Percentiles rank a stretch among this genome's conserved stretches.
These are phyloP conservation scores for Naganishia cerealis DNA, from an alignment of 1,284 basidiomycete species.

Conservation along the genomic window DNA sequence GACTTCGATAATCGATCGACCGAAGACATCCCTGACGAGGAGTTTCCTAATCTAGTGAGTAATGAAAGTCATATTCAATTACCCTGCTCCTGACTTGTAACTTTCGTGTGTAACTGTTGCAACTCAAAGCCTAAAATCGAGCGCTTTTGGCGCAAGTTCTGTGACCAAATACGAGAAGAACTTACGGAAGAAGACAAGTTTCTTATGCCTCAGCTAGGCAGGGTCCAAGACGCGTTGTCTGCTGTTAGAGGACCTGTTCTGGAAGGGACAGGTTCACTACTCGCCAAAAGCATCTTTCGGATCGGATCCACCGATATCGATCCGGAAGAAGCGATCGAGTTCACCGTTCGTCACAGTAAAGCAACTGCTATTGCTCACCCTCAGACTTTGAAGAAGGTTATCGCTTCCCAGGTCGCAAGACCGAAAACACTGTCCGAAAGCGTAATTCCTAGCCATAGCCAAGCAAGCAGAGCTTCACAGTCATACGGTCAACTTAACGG, in stretches of 20 bases:
- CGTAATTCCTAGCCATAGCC: slow-evolving; percentile 36
- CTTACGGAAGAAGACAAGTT: slow-evolving; percentile 50
- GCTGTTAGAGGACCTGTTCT: slow-evolving; percentile 69
- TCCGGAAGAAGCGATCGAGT: slow-evolving; percentile 69
- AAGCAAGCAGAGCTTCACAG: slow-evolving; percentile 7
- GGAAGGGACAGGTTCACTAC: slow-evolving; percentile 66
- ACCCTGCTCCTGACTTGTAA: slow-evolving; percentile 20
- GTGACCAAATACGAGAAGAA: slow-evolving; percentile 57
- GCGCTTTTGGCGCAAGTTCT: slow-evolving; percentile 63
- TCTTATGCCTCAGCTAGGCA: slow-evolving; percentile 63
- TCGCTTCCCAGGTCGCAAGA: slow-evolving; percentile 27
- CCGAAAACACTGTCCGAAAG: slow-evolving; percentile 37
- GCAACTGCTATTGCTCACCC: slow-evolving; percentile 72
- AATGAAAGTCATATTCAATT: not conserved
- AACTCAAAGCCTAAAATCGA: slow-evolving; percentile 69
- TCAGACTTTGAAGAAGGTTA: slow-evolving; percentile 79
- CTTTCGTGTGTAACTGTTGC: too few relatives aligned
- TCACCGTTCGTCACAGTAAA: slow-evolving; percentile 77
- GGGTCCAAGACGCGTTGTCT: slow-evolving; percentile 68
- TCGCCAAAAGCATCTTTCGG: slow-evolving; percentile 65
- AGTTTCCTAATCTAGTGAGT: slow-evolving; percentile 69
- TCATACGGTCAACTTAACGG: slow-evolving; percentile 3
- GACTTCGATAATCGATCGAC: slow-evolving; percentile 78
- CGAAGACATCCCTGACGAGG: slow-evolving; percentile 60
- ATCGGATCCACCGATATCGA: slow-evolving; percentile 70